Base-by-base conservation (phyloP, 1,139 yeast species). In the Petasospora fabianii region DNA sequence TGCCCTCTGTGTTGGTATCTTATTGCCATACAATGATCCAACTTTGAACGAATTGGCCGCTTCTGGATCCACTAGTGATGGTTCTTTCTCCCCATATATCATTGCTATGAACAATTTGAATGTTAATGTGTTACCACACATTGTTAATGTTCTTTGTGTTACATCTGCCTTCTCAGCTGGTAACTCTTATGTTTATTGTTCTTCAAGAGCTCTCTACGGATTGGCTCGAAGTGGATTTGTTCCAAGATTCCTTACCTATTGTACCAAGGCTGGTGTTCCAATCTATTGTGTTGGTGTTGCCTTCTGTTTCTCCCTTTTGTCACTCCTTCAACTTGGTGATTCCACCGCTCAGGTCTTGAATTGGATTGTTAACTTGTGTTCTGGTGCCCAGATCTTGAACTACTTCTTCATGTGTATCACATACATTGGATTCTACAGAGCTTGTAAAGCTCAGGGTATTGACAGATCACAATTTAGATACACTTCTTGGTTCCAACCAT, bases 371-470 rank as follows among this genome's bases (percentile, higher is more conserved):
- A 75, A 72, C 49, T 65, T 82, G 47, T 77, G 80, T 52, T 81
- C 90, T 8, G 84, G 84, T 9, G 76, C 84, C 6, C 85, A 81
- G 60, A 63, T 82, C 44, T 69, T 80, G 54, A 80, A 78, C 56
- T 80, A 77, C 55, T 69, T 73, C 35, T 69, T 77, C 53, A 77
- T 82, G 71, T 62, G 74, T 36, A 58, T 77, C 40, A 78, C 83
- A 1, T 83, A 80, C 61, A 39, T 66, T 46, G 75, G 71, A 57
- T 83, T 82, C 62, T 73, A 69, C 60, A 61, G 68, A 35, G 87
- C 86, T 7, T 64, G 73, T 47, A 62, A 68, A 34, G 77, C 69
- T 2, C 84, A 79, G 51, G 74, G 74, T 5, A 53, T 77, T 24
- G 71, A 73, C 44, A 62, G 85, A 44, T 55, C 59, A 17, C 47